phyloP scores from a whole-genome alignment of 1,139 yeast species.

The Candida anutae region DNA sequence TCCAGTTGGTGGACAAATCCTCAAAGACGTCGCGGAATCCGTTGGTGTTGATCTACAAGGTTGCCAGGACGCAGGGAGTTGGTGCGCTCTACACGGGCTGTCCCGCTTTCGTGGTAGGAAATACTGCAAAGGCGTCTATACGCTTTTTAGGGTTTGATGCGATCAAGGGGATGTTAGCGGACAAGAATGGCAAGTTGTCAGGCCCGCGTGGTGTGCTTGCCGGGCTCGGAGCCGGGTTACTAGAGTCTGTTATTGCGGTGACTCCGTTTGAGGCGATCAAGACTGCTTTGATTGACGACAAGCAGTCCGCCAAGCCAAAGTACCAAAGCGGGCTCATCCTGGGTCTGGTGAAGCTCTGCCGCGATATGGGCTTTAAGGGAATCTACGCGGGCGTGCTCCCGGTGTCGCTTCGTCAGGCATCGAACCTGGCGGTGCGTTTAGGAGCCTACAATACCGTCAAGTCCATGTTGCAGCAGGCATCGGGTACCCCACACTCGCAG shows the following conservation, averaged over 20 bases:
- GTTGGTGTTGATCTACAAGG: conserved; percentile 62
- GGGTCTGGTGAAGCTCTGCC: conserved; percentile 56
- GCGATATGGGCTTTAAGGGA: conserved; percentile 76
- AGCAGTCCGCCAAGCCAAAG: conserved; percentile 64
- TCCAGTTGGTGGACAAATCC: conserved; percentile 72
- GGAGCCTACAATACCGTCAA: conserved; percentile 91
- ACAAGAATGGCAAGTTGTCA: conserved; percentile 77
- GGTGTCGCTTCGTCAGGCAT: conserved; percentile 90
- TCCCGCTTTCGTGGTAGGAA: conserved; percentile 94
- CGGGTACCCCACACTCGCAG: conserved; percentile 55
- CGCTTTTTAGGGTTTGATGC: conserved; percentile 89
- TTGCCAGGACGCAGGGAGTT: conserved; percentile 74
- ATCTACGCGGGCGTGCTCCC: conserved; percentile 87
- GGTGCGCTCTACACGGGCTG: conserved; percentile 88
- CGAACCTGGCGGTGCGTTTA: conserved; percentile 88
- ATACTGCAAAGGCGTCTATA: conserved; percentile 91
- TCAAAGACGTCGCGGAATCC: conserved; percentile 76
- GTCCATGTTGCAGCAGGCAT: conserved; percentile 67
- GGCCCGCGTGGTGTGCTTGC: conserved; percentile 91
- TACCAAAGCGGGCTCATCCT: conserved; percentile 62
- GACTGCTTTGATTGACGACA: conserved; percentile 92
- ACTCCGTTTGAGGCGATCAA: conserved; percentile 97
- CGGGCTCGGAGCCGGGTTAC: conserved; percentile 91
- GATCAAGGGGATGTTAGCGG: conserved; percentile 69
- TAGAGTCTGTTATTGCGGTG: conserved; percentile 88